Percentiles rank a stretch among this genome's conserved stretches.
Conservation (phyloP, 305 asterid genomes). For the Striga hermonthica region DNA sequence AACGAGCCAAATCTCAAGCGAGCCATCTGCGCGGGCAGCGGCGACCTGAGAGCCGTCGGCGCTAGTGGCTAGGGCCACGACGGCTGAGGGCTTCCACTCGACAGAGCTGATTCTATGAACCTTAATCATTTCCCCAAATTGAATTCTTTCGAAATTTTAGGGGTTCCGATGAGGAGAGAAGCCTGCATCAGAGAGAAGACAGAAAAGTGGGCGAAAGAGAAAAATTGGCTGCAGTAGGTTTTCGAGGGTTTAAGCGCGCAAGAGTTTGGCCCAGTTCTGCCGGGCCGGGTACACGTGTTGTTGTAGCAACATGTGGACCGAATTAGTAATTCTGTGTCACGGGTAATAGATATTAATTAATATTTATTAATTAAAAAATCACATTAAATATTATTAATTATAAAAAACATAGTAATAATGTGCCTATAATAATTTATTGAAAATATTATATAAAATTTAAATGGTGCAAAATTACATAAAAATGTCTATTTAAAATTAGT, state of each 20-base stretch:
- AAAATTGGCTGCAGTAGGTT: not conserved
- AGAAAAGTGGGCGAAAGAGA: not conserved
- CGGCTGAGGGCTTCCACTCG: constrained; percentile 85
- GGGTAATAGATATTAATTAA: too few relatives aligned
- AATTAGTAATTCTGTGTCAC: too few relatives aligned
- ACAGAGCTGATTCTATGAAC: constrained; percentile 56
- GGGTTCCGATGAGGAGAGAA: too few relatives aligned
- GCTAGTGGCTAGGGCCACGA: constrained; percentile 90
- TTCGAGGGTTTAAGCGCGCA: not conserved
- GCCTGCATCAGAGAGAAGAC: not conserved
- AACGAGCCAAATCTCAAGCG: constrained; percentile 96
- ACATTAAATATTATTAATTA: too few relatives aligned
- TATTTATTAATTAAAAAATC: too few relatives aligned
- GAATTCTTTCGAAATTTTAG: too few relatives aligned
- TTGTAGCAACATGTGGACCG: too few relatives aligned
- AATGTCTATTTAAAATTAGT: too few relatives aligned
- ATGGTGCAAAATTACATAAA: too few relatives aligned
- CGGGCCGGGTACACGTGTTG: not conserved
- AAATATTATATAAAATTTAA: too few relatives aligned
- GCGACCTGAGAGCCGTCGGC: constrained; percentile 87
- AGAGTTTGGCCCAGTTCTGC: not conserved
- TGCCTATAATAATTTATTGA: too few relatives aligned
- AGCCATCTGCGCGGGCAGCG: constrained; percentile 86
- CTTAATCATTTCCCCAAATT: constrained; percentile 41
- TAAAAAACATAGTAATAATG: too few relatives aligned